phyloP scores from a whole-genome alignment of 768 basidiomycete species.

The Pleurotus sapidus region DNA sequence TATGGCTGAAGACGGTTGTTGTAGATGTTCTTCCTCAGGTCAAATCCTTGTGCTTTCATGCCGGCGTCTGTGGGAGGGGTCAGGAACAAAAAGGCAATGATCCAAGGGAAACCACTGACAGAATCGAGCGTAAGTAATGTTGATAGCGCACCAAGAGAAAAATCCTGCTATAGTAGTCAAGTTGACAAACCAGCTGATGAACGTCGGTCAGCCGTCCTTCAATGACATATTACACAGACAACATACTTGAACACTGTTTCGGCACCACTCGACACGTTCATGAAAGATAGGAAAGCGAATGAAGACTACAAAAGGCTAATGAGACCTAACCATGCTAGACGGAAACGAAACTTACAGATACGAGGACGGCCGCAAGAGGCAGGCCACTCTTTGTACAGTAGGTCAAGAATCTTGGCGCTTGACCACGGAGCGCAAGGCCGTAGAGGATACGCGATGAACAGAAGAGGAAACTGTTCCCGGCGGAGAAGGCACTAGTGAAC shows the following conservation, averaged over 20 bases:
- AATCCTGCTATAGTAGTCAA: slow-evolving; percentile 67
- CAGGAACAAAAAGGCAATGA: background rate
- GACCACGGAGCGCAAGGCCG: slow-evolving; percentile 48
- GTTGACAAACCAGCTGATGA: slow-evolving; percentile 62
- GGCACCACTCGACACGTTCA: slow-evolving; percentile 56
- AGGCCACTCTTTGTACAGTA: slow-evolving; percentile 45
- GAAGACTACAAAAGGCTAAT: slow-evolving; percentile 20
- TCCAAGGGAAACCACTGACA: slow-evolving; percentile 31
- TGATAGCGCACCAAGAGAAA: slow-evolving; percentile 64
- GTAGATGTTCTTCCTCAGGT: slow-evolving; percentile 62
- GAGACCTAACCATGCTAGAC: background rate
- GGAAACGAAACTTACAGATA: slow-evolving; percentile 20
- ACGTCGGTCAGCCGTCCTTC: background rate
- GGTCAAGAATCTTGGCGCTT: slow-evolving; percentile 40
- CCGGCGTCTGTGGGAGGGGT: slow-evolving; percentile 45
- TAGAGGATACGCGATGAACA: slow-evolving; percentile 49
- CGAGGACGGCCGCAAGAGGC: slow-evolving; percentile 35
- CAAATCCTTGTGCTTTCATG: slow-evolving; percentile 60
- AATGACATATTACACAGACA: background rate
- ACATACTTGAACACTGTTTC: slow-evolving; percentile 54
- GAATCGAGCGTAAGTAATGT: slow-evolving; percentile 72
- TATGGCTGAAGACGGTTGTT: slow-evolving; percentile 62
- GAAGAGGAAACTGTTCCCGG: slow-evolving; percentile 65
- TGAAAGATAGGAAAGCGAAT: slow-evolving; percentile 55
- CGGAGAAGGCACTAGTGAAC: slow-evolving; percentile 70